Conservation (phyloP, 345 rosid species). For the Eucalyptus sp. region DNA sequence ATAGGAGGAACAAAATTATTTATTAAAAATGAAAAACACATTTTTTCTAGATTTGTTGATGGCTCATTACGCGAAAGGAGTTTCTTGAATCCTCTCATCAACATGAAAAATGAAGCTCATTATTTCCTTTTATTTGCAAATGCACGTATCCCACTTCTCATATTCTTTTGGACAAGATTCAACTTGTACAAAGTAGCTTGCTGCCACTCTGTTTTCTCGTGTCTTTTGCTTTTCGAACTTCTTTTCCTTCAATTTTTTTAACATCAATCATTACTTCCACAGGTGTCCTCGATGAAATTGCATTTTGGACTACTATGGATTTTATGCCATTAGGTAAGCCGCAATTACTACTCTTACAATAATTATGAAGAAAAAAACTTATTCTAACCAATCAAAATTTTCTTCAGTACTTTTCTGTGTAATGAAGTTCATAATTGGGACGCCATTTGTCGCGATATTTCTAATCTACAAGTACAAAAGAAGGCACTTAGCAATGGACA, state of each 20-base stretch:
- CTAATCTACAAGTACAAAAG: too few relatives aligned
- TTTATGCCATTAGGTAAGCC: neutral
- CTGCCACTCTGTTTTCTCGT: neutral
- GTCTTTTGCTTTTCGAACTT: neutral
- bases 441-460: too few relatives aligned
- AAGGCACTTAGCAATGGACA: too few relatives aligned
- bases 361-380: neutral
- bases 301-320: neutral
- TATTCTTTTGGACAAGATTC: neutral
- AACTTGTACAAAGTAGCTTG: neutral
- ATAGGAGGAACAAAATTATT: neutral
- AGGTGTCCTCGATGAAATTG: neutral
- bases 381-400: neutral
- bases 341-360: neutral
- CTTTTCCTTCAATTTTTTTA: too few relatives aligned
- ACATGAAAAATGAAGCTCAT: neutral
- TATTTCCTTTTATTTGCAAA: neutral
- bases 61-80: rapidly evolving
- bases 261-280: neutral
- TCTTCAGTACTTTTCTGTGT: too few relatives aligned
- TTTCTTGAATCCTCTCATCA: neutral
- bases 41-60: neutral
- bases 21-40: neutral
- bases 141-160: neutral
- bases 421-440: too few relatives aligned